Percentiles rank a stretch among this genome's conserved stretches.
Conservation (phyloP, 805 yeast genomes). For the Clavispora phyllophila region DNA sequence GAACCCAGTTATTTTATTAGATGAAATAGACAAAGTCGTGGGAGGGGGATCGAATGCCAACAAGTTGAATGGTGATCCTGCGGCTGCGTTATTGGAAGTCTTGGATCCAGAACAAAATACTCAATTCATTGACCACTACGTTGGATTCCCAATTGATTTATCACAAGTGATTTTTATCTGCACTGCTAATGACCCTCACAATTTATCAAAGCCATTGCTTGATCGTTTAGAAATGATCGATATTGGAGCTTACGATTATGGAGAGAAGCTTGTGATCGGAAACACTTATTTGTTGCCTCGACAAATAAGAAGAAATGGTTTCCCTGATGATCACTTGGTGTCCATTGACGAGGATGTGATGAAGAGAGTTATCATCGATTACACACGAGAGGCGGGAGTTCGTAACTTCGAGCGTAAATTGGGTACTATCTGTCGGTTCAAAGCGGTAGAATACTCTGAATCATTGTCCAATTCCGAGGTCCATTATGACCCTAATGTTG, state of each 20-base stretch:
- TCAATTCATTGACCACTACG: conserved; percentile 72
- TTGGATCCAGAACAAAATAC: conserved; percentile 86
- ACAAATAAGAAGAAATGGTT: conserved; percentile 65
- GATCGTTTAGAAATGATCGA: conserved; percentile 83
- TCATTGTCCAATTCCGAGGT: conserved; percentile 12
- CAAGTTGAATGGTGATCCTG: conserved; percentile 74
- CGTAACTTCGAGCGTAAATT: conserved; percentile 71
- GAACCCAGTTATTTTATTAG: conserved; percentile 80
- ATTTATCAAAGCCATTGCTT: conserved; percentile 68
- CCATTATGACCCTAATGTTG: conserved; percentile 37
- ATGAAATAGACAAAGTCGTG: conserved; percentile 78
- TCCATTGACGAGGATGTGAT: conserved; percentile 49
- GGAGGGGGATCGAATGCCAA: conserved; percentile 44
- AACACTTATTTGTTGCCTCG: conserved; percentile 66
- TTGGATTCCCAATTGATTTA: conserved; percentile 81
- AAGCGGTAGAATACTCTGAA: conserved; percentile 65
- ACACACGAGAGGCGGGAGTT: conserved; percentile 85
- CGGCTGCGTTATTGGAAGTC: conserved; percentile 83
- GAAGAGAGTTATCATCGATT: conserved; percentile 56
- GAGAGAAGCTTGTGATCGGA: conserved; percentile 73
- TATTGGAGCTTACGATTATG: conserved; percentile 72
- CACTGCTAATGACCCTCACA: conserved; percentile 74
- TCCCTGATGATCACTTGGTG: conserved; percentile 39
- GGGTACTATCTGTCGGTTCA: conserved; percentile 73
- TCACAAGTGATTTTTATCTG: conserved; percentile 79